A percentile compares a stretch with the other conserved stretches of the same genome.
phyloP scores from a whole-genome alignment of 2,329 filamentous ascomycete species.

The Beauveria australis region DNA sequence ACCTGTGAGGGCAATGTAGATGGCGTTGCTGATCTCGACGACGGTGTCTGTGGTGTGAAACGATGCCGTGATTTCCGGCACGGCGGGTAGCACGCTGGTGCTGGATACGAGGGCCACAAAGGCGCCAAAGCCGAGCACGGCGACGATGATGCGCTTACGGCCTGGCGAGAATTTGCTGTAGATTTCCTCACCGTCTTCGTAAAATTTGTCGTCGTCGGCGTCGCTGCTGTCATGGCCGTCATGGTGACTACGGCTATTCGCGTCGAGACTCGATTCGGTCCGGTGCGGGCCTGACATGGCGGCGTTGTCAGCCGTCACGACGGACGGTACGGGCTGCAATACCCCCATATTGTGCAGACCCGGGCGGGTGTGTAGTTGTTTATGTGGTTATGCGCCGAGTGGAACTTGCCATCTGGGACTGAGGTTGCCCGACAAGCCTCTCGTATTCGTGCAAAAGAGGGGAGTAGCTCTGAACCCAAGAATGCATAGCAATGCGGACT shows the following conservation, averaged over 20 bases:
- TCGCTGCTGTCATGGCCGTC: conserved; percentile 6
- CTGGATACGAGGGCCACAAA: conserved; percentile 70
- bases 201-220: conserved; percentile 15
- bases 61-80: conserved; percentile 62
- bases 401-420: neutral
- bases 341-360: neutral
- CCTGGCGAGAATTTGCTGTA: conserved; percentile 56
- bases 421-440: neutral
- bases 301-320: conserved; percentile 1
- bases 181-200: conserved; percentile 36
- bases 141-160: conserved; percentile 60
- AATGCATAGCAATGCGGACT: no score
- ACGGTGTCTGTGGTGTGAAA: conserved; percentile 59
- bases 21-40: conserved; percentile 66
- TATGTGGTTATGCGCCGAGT: neutral
- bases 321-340: conserved; percentile 2
- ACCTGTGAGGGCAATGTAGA: conserved; percentile 70
- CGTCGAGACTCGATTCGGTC: neutral
- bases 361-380: neutral
- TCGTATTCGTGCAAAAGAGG: neutral
- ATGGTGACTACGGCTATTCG: neutral
- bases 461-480: no score
- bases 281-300: conserved; percentile 5
- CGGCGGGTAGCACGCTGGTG: conserved; percentile 64
- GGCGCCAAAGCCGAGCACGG: conserved; percentile 63